Percentiles rank a stretch among this genome's conserved stretches.
phyloP scores from a whole-genome alignment of 2,329 filamentous ascomycete species.

The Ophiocordyceps robertsii region DNA sequence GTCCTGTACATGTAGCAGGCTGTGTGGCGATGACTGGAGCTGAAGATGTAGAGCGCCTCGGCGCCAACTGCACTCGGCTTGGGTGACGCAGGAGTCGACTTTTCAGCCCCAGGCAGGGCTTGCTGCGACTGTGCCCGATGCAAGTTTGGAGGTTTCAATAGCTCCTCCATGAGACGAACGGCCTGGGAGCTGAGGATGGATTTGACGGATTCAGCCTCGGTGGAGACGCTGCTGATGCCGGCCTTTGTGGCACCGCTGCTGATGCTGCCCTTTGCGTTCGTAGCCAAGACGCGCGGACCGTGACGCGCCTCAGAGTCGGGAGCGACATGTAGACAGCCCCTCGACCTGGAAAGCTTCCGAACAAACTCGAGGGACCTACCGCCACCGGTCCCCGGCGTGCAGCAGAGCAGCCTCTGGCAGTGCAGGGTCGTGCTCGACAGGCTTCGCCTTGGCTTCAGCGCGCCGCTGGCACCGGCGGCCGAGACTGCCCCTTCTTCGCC shows the following conservation, averaged over 20 bases:
- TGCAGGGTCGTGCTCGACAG: background rate
- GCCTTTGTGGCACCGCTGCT: background rate
- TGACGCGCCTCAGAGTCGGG: background rate
- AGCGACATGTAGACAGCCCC: background rate
- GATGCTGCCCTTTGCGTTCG: background rate
- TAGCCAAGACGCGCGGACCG: background rate
- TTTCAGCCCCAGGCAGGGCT: background rate
- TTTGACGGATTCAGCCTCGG: background rate
- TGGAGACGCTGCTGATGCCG: background rate
- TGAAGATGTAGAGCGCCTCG: conserved; percentile 6
- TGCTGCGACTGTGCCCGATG: background rate
- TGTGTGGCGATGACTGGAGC: background rate
- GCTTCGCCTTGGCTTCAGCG: background rate
- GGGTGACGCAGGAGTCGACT: background rate
- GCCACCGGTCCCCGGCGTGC: background rate
- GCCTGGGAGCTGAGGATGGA: background rate
- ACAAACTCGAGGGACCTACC: background rate
- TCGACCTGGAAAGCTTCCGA: background rate
- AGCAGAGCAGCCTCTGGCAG: background rate
- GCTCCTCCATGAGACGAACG: background rate
- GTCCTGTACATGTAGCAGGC: conserved; percentile 4
- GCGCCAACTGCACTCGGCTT: background rate
- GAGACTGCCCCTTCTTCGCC: too few species aligned
- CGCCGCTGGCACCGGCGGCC: background rate
- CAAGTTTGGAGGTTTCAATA: background rate